These are phyloP conservation scores for Leishmania major DNA, from an alignment of 208 protist species.

Conservation along the genomic window DNA sequence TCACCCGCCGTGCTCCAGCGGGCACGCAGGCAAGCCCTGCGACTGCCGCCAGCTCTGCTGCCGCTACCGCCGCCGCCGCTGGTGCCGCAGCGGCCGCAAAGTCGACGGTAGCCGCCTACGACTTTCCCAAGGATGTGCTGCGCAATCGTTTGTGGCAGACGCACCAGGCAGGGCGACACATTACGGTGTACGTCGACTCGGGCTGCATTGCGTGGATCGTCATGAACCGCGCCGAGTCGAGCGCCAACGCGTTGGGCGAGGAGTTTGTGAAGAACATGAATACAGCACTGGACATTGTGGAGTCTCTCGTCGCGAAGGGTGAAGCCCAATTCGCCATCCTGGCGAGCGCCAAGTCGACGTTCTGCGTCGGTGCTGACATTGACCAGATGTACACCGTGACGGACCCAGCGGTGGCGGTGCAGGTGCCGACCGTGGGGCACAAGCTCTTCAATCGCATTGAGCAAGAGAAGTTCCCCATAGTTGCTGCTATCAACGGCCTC, in stretches of 20 bases:
- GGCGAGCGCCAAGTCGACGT: slow-evolving; percentile 74
- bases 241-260: slow-evolving; percentile 77
- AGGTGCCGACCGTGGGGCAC: slow-evolving; percentile 48
- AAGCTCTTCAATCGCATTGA: slow-evolving; percentile 78
- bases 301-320: slow-evolving; percentile 58
- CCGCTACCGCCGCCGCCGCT: slow-evolving; percentile 2
- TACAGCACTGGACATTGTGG: slow-evolving; percentile 62
- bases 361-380: slow-evolving; percentile 85
- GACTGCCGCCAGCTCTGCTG: slow-evolving; percentile 3
- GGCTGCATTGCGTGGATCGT: slow-evolving; percentile 80
- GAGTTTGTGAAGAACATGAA: slow-evolving; percentile 58
- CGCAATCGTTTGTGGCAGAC: slow-evolving; percentile 50
- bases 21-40: slow-evolving; percentile 7
- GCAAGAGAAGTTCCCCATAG: slow-evolving; percentile 61
- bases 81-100: slow-evolving; percentile 15
- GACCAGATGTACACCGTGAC: slow-evolving; percentile 80
- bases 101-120: slow-evolving; percentile 34
- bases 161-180: slow-evolving; percentile 59
- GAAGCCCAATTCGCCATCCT: slow-evolving; percentile 68
- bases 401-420: slow-evolving; percentile 43
- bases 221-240: slow-evolving; percentile 76
- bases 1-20: slow-evolving; percentile 5
- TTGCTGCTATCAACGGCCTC: slow-evolving; percentile 95
- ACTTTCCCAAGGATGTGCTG: slow-evolving; percentile 57
- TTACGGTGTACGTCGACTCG: slow-evolving; percentile 78